Conservation (phyloP, 768 basidiomycete genomes). For the Crepidotus variabilis region DNA sequence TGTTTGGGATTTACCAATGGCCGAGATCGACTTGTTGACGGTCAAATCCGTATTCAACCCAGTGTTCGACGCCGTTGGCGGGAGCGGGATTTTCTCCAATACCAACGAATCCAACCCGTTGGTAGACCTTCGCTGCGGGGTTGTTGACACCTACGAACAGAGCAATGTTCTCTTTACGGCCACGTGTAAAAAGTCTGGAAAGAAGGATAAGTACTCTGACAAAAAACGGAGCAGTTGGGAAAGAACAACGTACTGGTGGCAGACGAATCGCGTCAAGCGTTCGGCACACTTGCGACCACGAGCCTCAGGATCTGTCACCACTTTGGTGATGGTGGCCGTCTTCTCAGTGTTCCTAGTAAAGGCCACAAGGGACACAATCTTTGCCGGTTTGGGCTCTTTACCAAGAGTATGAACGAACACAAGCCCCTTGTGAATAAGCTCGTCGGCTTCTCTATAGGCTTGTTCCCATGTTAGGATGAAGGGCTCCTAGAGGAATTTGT, state of each 20-base stretch:
- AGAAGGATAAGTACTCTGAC: slow-evolving; percentile 12
- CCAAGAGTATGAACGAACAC: slow-evolving; percentile 54
- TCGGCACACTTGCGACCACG: slow-evolving; percentile 56
- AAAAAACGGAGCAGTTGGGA: not conserved
- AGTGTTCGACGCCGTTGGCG: slow-evolving; percentile 41
- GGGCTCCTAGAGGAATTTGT: slow-evolving; percentile 29
- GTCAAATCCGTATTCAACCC: slow-evolving; percentile 67
- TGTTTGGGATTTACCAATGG: slow-evolving; percentile 52
- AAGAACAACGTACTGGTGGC: slow-evolving; percentile 39
- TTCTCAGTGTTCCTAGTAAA: slow-evolving; percentile 56
- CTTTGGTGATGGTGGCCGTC: slow-evolving; percentile 65
- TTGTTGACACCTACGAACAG: slow-evolving; percentile 66
- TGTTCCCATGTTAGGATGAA: slow-evolving; percentile 41
- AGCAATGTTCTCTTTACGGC: slow-evolving; percentile 44
- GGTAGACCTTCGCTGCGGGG: slow-evolving; percentile 52
- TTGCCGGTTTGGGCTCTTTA: slow-evolving; percentile 16
- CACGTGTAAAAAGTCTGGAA: slow-evolving; percentile 13
- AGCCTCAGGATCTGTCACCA: slow-evolving; percentile 51
- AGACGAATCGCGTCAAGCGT: slow-evolving; percentile 56
- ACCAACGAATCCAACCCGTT: slow-evolving; percentile 64
- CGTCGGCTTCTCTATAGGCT: slow-evolving; percentile 48
- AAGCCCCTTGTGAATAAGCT: slow-evolving; percentile 40
- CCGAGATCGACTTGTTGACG: slow-evolving; percentile 44
- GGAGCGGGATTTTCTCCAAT: slow-evolving; percentile 27
- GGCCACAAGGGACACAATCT: slow-evolving; percentile 65